A percentile compares a stretch with the other conserved stretches of the same genome.
Evolutionary conservation across 495 filamentous ascomycete species (phyloP).

Genomic region (Penicillium malachiteum): DNA sequence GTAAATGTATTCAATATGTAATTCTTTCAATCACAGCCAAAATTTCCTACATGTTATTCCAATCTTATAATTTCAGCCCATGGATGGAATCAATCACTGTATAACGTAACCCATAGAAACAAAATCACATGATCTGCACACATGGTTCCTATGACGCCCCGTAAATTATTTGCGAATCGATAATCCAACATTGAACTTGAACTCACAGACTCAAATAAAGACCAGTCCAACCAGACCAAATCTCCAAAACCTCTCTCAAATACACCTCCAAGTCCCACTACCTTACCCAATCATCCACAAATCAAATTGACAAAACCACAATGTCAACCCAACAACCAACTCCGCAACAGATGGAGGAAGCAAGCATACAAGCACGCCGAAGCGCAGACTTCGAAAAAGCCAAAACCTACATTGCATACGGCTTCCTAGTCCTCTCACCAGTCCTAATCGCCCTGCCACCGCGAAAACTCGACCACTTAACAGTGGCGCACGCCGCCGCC

Average conservation of each 20-base stretch:
- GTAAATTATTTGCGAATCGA: neutral
- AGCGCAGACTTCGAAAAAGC: conserved; percentile 51
- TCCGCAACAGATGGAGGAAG: neutral
- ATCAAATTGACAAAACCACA: neutral
- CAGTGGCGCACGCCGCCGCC: conserved; percentile 58
- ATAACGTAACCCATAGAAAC: neutral
- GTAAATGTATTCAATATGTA: neutral
- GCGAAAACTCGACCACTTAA: conserved; percentile 65
- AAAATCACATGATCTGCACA: neutral
- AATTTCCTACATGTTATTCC: too few relatives aligned
- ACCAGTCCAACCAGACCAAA: neutral
- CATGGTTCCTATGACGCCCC: neutral
- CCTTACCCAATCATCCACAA: neutral
- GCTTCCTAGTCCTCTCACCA: conserved; percentile 66
- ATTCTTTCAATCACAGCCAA: neutral
- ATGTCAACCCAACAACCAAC: conserved; percentile 15
- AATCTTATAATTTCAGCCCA: too few relatives aligned
- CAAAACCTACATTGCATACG: conserved; percentile 59
- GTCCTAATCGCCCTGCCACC: conserved; percentile 73
- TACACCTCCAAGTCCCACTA: neutral
- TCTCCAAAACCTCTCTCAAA: neutral
- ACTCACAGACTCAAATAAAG: too few relatives aligned
- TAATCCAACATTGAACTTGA: neutral
- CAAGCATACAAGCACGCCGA: conserved; percentile 14
- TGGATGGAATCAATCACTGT: neutral